phyloP scores from a whole-genome alignment of 305 asterid species.

The Solanum chacoense region DNA sequence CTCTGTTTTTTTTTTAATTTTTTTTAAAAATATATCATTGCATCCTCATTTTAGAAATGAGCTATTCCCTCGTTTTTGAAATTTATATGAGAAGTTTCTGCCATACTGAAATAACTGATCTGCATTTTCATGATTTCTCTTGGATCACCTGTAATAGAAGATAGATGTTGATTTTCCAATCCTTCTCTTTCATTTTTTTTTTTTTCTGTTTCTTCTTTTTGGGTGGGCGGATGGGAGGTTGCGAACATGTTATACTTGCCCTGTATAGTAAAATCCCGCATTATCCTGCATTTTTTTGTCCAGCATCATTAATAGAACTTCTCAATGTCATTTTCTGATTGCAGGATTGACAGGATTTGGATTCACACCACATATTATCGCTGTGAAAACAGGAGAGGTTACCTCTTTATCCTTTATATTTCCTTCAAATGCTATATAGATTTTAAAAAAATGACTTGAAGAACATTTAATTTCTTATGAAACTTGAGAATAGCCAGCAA shows the following conservation, averaged over 20 bases:
- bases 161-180: neutral
- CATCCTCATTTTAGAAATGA: neutral
- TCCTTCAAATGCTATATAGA: neutral
- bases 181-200: neutral
- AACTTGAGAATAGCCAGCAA: neutral
- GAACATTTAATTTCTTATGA: neutral
- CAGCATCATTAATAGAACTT: neutral
- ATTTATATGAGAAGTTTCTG: neutral
- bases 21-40: neutral
- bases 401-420: neutral
- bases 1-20: neutral
- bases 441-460: neutral
- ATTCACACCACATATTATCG: slow-evolving; percentile 41
- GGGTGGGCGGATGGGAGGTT: neutral
- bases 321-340: slow-evolving; percentile 5
- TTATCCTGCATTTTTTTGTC: neutral
- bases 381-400: slow-evolving; percentile 51
- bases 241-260: neutral
- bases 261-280: neutral
- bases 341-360: slow-evolving; percentile 54
- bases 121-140: neutral
- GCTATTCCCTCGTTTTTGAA: neutral
- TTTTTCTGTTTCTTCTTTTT: neutral
- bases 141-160: neutral
- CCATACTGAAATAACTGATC: neutral